Evolutionary conservation across 164 flowering plant species (phyloP).

Genomic region (Magnolia officinalis): DNA sequence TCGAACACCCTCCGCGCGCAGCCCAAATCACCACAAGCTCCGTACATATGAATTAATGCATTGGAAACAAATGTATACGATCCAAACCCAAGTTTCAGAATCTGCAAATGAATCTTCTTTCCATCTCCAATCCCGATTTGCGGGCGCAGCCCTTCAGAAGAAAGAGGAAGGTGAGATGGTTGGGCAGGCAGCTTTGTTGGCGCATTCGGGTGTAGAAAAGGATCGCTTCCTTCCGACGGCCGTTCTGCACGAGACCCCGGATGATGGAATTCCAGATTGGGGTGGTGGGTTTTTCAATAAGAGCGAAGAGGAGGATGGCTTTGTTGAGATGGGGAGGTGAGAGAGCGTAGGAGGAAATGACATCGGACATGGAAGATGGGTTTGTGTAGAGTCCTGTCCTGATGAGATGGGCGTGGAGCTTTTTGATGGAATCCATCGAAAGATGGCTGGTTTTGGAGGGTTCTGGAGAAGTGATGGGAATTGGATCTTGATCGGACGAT

Average conservation of each 20-base stretch:
- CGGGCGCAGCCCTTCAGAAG: slow-evolving; percentile 54
- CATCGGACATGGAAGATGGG: slow-evolving; percentile 37
- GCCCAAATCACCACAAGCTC: slow-evolving; percentile 30
- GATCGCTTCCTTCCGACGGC: slow-evolving; percentile 41
- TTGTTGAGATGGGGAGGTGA: slow-evolving; percentile 31
- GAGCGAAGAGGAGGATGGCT: slow-evolving; percentile 37
- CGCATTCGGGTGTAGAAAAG: slow-evolving; percentile 35
- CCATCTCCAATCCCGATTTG: slow-evolving; percentile 25
- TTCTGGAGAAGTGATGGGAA: neutral
- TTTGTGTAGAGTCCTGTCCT: slow-evolving; percentile 39
- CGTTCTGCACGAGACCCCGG: slow-evolving; percentile 38
- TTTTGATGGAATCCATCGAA: slow-evolving; percentile 28
- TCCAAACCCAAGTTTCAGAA: slow-evolving; percentile 48
- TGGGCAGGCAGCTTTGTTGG: slow-evolving; percentile 15
- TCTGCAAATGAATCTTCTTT: slow-evolving; percentile 38
- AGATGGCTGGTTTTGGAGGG: neutral
- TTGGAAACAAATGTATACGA: slow-evolving; percentile 46
- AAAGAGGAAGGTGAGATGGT: slow-evolving; percentile 42
- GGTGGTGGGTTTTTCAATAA: slow-evolving; percentile 33
- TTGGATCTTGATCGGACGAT: neutral
- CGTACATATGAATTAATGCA: slow-evolving; percentile 55
- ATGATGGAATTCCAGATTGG: slow-evolving; percentile 45
- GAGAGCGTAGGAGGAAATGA: slow-evolving; percentile 44
- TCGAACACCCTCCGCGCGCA: slow-evolving; percentile 47
- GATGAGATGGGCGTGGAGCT: slow-evolving; percentile 55